Base-by-base conservation (phyloP, 306 rosid genomes). In the Dicorynia guianensis region DNA sequence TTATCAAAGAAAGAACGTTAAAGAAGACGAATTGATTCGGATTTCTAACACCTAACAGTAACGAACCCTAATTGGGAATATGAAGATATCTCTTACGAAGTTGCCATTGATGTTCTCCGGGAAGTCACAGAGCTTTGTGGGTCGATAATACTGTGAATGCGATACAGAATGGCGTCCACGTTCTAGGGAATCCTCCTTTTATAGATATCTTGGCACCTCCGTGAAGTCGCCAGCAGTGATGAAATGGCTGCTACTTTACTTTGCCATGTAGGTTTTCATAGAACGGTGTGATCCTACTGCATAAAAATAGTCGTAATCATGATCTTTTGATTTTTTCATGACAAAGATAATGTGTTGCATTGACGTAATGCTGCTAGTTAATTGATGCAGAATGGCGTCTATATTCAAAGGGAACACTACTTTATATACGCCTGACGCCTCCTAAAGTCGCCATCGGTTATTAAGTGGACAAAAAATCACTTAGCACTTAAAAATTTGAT, bases 61-160 rank as follows among this genome's bases (percentile, higher is more conserved):
- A 46, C 11, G 52, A 46, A 46, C 3, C 11, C 13, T 3, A 46
- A 9, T 11, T 46, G 52, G 11, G 52, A 46, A 50, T n/a, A 58
- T n/a, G 72, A 61, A 53, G n/a, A 46, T 54, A 42, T 15, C 4
- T 33, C 63, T 72, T 72, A 79, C 74, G 33, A 13, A 57, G 75
- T 63, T 35, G 83, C 78, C 83, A 72, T 63, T 46, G 68, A 44
- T 39, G 30, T 3, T 25, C 30, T 25, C 30, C 30, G 30, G 30
- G 30, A 36, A 19, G 12, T 11, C 4, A 48, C 52, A 0, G 12
- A 46, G n/a, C 52, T 46, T 46, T 46, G 56, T 40, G 44, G 44
- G 2, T 40, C 0, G 44, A 40, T 7, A 40, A 40, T 40, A 5
- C 44, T 40, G 0, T 9, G 5, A 40, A 40, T 40, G 8, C 8